Evolutionary conservation across 768 basidiomycete genomes (phyloP).

Genomic region (Russula sp.): DNA sequence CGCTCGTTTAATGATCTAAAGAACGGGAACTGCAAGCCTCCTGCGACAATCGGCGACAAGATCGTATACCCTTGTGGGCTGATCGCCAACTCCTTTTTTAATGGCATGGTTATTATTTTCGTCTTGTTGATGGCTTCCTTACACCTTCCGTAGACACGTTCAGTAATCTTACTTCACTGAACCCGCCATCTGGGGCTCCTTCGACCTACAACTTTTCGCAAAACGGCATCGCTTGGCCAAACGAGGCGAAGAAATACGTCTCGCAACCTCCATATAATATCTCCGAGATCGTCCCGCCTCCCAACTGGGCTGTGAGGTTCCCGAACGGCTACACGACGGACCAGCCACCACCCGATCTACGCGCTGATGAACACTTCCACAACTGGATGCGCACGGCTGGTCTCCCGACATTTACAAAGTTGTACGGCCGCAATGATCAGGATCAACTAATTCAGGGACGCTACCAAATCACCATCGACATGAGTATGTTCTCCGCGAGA

Average conservation of each 20-base stretch:
- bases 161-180: slow-evolving; percentile 56
- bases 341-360: slow-evolving; percentile 70
- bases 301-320: slow-evolving; percentile 79
- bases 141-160: slow-evolving; percentile 64
- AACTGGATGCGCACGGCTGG: slow-evolving; percentile 99
- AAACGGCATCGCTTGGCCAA: slow-evolving; percentile 91
- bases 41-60: slow-evolving; percentile 47
- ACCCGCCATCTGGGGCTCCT: slow-evolving; percentile 45
- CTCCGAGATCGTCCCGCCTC: slow-evolving; percentile 81
- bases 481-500: slow-evolving; percentile 58
- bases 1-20: slow-evolving; percentile 51
- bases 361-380: slow-evolving; percentile 87
- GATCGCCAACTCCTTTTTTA: slow-evolving; percentile 96
- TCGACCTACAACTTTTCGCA: slow-evolving; percentile 71
- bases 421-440: slow-evolving; percentile 88
- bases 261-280: slow-evolving; percentile 57
- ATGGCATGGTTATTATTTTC: slow-evolving; percentile 52
- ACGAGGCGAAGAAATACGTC: slow-evolving; percentile 88
- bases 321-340: slow-evolving; percentile 68
- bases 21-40: slow-evolving; percentile 83
- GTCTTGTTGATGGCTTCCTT: neutral
- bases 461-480: slow-evolving; percentile 71
- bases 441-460: slow-evolving; percentile 65
- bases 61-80: slow-evolving; percentile 92
- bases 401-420: slow-evolving; percentile 92